A percentile compares a stretch with the other conserved stretches of the same genome.
Evolutionary conservation across 202 grass and related monocot species (phyloP).

Genomic region (Cymbopogon flexuosus): DNA sequence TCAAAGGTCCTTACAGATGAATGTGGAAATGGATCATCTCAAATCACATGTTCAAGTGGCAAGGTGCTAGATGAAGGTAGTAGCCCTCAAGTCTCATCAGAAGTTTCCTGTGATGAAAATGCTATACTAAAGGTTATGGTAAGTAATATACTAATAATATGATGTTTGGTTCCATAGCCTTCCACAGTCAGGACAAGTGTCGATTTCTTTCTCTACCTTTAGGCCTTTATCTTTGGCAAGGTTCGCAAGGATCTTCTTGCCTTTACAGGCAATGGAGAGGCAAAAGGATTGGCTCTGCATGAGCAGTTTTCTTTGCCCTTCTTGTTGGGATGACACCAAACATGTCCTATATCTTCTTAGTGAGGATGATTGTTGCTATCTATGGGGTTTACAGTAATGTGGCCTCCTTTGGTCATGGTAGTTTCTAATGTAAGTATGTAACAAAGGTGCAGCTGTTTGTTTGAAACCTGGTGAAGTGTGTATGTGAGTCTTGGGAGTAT

Average conservation of each 20-base stretch:
- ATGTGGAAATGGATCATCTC: constrained; percentile 81
- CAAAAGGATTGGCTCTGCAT: neutral
- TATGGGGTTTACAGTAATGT: neutral
- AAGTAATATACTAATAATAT: constrained; percentile 18
- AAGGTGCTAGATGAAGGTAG: constrained; percentile 67
- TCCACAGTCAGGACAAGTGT: neutral
- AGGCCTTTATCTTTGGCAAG: neutral
- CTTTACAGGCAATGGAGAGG: neutral
- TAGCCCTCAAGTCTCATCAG: constrained; percentile 69
- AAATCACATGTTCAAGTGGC: constrained; percentile 82
- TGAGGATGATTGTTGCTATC: neutral
- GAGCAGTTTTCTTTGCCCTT: neutral
- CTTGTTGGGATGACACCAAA: neutral
- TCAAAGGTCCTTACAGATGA: constrained; percentile 52
- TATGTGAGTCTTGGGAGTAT: neutral
- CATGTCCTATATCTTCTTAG: neutral
- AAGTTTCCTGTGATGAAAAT: constrained; percentile 68
- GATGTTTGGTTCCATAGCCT: neutral
- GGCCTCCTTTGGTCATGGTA: neutral
- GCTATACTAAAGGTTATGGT: constrained; percentile 98
- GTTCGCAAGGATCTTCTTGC: neutral
- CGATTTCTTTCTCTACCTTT: neutral
- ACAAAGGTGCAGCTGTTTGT: neutral
- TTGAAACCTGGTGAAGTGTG: too few species aligned
- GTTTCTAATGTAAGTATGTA: neutral